Evolutionary conservation across 202 grass and related monocot genomes (phyloP), one percentile per base, ranked within the genome.

Genomic region (Schoenoplectus triqueter): DNA sequence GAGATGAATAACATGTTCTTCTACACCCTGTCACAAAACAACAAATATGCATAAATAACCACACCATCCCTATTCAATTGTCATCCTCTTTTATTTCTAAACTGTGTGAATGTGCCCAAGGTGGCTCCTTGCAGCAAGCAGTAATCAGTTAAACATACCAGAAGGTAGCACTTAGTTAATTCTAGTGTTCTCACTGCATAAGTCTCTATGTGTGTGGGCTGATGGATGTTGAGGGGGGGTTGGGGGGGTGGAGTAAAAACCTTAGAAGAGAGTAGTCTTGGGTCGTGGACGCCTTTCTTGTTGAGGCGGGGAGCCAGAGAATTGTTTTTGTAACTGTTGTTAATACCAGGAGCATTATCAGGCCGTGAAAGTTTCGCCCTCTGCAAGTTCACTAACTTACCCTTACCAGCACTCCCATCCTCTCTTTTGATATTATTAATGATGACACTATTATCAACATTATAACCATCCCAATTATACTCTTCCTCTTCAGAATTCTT

Each of bases 401-500:
- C 13, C 86, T 91, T 88, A 22, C 44, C 81, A 82, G 86, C 84
- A 52, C 44, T 84, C 86, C 88, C 86, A 85, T 86, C 91, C 87
- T 83, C 90, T 83, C 87, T 92, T 96, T 88, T 83, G 66, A 42
- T 69, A 56, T 83, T 83, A 82, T 2, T 67, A 6, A 82, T 65
- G 31, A 49, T 47, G 15, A 15, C 15, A 59, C 56, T 59, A 82
- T 82, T 82, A 82, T 82, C 51, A 22, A 46, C 47, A 73, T 86
- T 94, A 55, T 94, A 77, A 69, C 94, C 93, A 82, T 94, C 96
- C 96, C 93, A 99, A 42, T 91, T 80, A 84, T 92, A 99, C 80
- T 99, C 96, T 91, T 99, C 93, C 88, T 96, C 96, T 89, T 94
- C 96, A 73, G 93, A 89, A 85, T 92, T 92, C 87, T 99, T 99